Evolutionary conservation across 441 rosid genomes (phyloP), one percentile per base, ranked within the genome.

Genomic region (Pelargonium myrrhifolium): DNA sequence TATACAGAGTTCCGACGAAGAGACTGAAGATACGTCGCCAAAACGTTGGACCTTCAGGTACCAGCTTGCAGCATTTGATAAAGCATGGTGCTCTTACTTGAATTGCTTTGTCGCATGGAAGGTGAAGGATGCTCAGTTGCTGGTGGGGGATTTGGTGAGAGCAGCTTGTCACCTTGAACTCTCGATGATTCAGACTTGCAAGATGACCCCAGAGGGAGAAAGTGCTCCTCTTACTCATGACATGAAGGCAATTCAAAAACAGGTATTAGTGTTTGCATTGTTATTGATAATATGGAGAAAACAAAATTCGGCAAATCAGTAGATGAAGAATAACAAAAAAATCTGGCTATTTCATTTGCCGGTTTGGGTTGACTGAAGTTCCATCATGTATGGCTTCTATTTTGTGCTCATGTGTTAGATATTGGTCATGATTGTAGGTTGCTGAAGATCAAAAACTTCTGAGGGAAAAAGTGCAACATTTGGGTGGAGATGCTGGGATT

Each of bases 81-180:
- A 80, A 77, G 91, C 89, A 10, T 95, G 97, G 97, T 86, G 92
- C 64, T 76, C 79, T 45, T 94, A 87, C 75, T 67, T 94, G 82
- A 88, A 84, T 76, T 84, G 82, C 62, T 95, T 95, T 85, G 98
- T 83, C 65, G 85, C 80, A 78, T 92, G 99, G 99, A 95, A 95
- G 81, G 95, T 90, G 64, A 90, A 89, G 80, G 98, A 95, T 80
- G 99, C 99, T 9, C 84, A 79, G 79, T 69, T 82, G 62, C 74
- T 95, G 83, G 97, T 88, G 79, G 90, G 85, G 72, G 98, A 95
- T 79, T 77, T 95, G 80, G 95, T 90, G 7, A 85, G 95, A 83
- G 97, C 99, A 18, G 99, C 97, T 26, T 92, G 99, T 86, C 97
- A 89, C 80, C 97, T 94, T 65, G 99, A 94, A 85, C 89, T 94